phyloP scores from a whole-genome alignment of 331 rosid genomes.

The Pyrus hybrid region DNA sequence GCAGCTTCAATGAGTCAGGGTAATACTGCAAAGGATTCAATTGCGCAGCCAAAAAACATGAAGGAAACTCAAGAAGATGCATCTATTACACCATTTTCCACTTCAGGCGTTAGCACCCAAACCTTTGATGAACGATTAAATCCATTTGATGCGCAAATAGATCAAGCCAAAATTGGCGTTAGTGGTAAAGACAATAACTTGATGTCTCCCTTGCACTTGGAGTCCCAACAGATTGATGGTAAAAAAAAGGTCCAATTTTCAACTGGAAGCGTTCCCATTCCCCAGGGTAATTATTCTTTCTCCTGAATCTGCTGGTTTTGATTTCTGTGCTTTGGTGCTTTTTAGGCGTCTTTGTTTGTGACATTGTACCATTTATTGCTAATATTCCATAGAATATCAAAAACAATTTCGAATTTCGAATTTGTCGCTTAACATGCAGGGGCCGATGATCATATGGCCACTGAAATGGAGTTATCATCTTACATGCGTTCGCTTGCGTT shows the following conservation, averaged over 20 bases:
- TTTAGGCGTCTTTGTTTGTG: conserved; percentile 11
- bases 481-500: conserved; percentile 90
- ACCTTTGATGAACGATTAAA: conserved; percentile 35
- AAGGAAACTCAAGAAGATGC: conserved; percentile 43
- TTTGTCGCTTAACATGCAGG: conserved; percentile 58
- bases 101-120: conserved; percentile 30
- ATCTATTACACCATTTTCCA: conserved; percentile 36
- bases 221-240: conserved; percentile 37
- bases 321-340: background rate
- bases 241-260: conserved; percentile 52
- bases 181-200: conserved; percentile 19
- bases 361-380: conserved; percentile 3
- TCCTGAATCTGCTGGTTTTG: conserved; percentile 6
- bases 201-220: conserved; percentile 24
- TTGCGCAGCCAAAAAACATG: conserved; percentile 17
- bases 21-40: conserved; percentile 29
- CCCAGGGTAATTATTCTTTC: conserved; percentile 41
- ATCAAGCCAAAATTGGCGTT: conserved; percentile 18
- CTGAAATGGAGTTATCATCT: conserved; percentile 77
- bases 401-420: conserved; percentile 14
- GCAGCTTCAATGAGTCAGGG: conserved; percentile 17
- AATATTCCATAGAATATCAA: conserved; percentile 13
- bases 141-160: conserved; percentile 27
- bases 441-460: conserved; percentile 71
- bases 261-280: conserved; percentile 20